Base-by-base conservation (phyloP, 2,329 filamentous ascomycete species). In the Coniosporium tulheliwenetii region DNA sequence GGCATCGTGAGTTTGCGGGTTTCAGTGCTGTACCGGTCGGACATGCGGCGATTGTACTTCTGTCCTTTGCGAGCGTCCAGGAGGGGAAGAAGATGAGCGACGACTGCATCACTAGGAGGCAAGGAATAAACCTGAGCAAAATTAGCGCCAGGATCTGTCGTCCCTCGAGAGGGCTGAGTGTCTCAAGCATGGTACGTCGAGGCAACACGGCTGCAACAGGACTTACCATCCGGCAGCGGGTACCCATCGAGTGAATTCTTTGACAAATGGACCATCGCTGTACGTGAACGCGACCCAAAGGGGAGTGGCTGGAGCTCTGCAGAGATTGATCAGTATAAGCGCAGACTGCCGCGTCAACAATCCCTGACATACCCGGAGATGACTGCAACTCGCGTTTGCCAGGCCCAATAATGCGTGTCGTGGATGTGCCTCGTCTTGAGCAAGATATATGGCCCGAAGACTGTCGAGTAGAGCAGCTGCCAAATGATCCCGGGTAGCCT, bases 321-420 rank as follows among this genome's bases (percentile, higher is more conserved):
- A 14, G 14, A 29, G 39, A 35, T 43, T 5, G 10, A 7, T 29
- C 13, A 41, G 30, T 40, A 13, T 29, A 16, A 8, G 34, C n/a
- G 33, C 14, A 26, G 7, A 7, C 7, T 26, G 19, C 3, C 19
- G 19, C 2, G 58, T 61, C 34, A 32, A 38, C 44, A 39, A 26
- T 26, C 36, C 10, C 33, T 16, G 16, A 45, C 50, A 44, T 47
- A 66, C 58, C 60, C 62, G 35, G 63, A 59, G 41, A 71, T 42
- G 39, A 67, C 59, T 41, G 65, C 65, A 33, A 65, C 53, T 34
- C 75, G 71, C 30, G 77, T 81, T 52, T 81, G 77, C 5, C 70
- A 51, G 9, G 76, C 66, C 78, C 78, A 82, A 42, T 76, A 72
- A 49, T 80, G 74, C 5, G 75, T 77, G 50, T 82, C 78, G 29